Conservation (phyloP, 805 yeast genomes). For the Saccharomycopsis sp. region DNA sequence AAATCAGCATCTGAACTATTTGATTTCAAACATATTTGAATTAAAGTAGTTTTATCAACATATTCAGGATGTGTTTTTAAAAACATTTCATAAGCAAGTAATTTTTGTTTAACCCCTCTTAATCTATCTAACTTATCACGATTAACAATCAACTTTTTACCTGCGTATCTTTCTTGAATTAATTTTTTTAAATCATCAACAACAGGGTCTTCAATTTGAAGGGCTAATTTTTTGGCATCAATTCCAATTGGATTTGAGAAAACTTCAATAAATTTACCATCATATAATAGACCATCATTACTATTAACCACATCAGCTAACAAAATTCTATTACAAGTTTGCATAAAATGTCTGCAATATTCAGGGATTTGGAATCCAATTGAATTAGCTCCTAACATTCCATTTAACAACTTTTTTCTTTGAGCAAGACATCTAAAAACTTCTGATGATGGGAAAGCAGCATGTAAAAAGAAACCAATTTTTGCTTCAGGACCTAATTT, state of each 20-base stretch:
- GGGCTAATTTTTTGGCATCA: slow-evolving; percentile 48
- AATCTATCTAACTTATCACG: slow-evolving; percentile 83
- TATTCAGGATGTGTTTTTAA: slow-evolving; percentile 62
- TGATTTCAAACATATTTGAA: slow-evolving; percentile 70
- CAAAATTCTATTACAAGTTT: slow-evolving; percentile 75
- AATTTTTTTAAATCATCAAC: slow-evolving; percentile 57
- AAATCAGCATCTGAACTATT: slow-evolving; percentile 45
- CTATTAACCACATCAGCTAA: slow-evolving; percentile 61
- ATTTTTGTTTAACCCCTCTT: slow-evolving; percentile 80
- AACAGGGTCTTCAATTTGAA: slow-evolving; percentile 34
- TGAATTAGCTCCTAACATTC: slow-evolving; percentile 82
- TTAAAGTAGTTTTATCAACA: slow-evolving; percentile 58
- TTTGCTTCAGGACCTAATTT: slow-evolving; percentile 62
- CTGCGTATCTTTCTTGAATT: slow-evolving; percentile 71
- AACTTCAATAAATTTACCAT: slow-evolving; percentile 46
- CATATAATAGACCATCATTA: slow-evolving; percentile 44
- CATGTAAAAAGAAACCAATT: slow-evolving; percentile 87
- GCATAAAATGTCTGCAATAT: slow-evolving; percentile 87
- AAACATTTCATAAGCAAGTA: slow-evolving; percentile 78
- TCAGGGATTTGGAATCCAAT: slow-evolving; percentile 88
- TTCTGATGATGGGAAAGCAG: slow-evolving; percentile 91
- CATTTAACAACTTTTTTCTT: slow-evolving; percentile 62
- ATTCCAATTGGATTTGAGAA: slow-evolving; percentile 69
- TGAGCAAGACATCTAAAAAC: slow-evolving; percentile 92
- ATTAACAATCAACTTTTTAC: slow-evolving; percentile 62